Base-by-base conservation (phyloP, 2,329 filamentous ascomycete species). In the Rugonectria rugulosa region DNA sequence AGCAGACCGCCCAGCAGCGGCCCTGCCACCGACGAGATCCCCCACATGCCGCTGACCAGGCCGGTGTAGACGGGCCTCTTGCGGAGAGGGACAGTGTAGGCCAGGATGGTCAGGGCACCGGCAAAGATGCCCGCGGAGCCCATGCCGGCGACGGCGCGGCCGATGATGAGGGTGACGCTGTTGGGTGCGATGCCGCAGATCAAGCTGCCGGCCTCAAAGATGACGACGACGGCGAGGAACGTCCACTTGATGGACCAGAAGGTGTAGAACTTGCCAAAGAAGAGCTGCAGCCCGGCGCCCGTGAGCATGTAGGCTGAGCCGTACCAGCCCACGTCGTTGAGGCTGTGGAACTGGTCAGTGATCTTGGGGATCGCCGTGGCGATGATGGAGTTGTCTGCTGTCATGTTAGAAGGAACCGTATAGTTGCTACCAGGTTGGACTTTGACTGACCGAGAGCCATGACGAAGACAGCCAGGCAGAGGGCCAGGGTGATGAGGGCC, bases 281-380 rank as follows among this genome's bases (percentile, higher is more conserved):
- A 67, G 6, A 77, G 65, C 53, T 78, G 75, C 14, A 78, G 70
- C 1, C 75, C 72, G 23, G 73, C 68, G 5, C 72, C 70, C 3
- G 77, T 76, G 24, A 80, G 72, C 59, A 78, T 68, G 59, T 78
- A 77, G 34, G 76, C 72, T 6, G 66, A 75, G 3, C 77, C 79
- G 55, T 82, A 82, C 80, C 80, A 83, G 41, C 77, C 78, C 10
- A 83, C 75, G 50, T 82, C 78, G 7, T 74, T 69, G 6, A 81
- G 68, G 42, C 76, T 74, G 20, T 75, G 68, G 65, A 79, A 77
- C 12, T 75, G 68, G 54, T 75, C 69, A 0, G 76, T 79, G 56
- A 79, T 79, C 24, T 71, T 72, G 4, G 77, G 76, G 49, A 79
- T 77, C 3, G 77, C 76, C 2, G 76, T 78, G 8, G 76, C 74